Evolutionary conservation across 148 eudicot genomes (phyloP), one percentile per base, ranked within the genome.

Genomic region (Rhododendron ferrugineum): DNA sequence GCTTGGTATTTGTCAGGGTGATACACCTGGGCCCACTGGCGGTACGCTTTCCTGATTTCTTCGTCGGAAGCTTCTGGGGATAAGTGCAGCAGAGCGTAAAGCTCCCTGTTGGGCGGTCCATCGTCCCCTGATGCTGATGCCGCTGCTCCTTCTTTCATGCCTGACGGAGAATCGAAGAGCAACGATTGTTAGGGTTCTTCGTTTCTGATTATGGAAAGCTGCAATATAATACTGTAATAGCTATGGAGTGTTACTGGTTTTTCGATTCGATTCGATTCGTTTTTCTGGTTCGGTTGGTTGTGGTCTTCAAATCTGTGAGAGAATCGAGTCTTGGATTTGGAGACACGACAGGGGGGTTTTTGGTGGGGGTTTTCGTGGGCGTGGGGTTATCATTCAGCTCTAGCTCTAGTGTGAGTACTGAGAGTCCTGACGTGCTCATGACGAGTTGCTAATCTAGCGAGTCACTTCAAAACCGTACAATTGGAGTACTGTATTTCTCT

Each of bases 21-120:
- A 80, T 97, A 97, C 49, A 97, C 86, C 91, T 94, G 98, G 84
- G 99, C 99, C 98, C 98, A 97, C 83, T 97, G 98, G 22, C 99
- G 95, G 93, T 97, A 97, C n/a, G 98, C 93, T 89, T 91, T 95
- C 72, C 97, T 90, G 79, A 97, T 95, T 88, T 97, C 98, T 86
- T 97, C 98, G 60, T 95, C 95, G 1, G 98, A 90, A 73, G 98
- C 98, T 88, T 95, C 92, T 11, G 98, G 98, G 0, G 99, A 95
- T 37, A 97, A 85, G 86, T 97, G 91, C 52, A 97, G 94, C 73
- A 97, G 86, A 32, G 98, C 99, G 80, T 97, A 97, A 4, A 97
- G 87, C 80, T 97, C 94, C 87, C 89, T 94, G 47, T 91, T 94
- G 11, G 89, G 89, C 26, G 84, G 86, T 70, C 84, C 91, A 28